phyloP scores from a whole-genome alignment of 169 alveolate species.

The Sarcocystis neurona region DNA sequence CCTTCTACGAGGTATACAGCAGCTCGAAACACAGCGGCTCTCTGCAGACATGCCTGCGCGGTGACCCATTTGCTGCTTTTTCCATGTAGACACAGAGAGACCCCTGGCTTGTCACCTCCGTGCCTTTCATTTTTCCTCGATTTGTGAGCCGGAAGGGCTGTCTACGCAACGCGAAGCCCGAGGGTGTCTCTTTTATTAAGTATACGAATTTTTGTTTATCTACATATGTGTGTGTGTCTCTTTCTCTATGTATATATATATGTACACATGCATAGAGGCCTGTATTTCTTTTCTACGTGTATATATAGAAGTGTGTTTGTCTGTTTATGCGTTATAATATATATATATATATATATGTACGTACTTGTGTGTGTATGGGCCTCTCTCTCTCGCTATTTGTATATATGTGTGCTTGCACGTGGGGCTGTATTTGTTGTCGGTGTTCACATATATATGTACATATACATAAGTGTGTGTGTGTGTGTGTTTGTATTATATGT shows the following conservation, averaged over 20 bases:
- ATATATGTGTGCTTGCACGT: too few species aligned
- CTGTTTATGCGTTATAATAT: not conserved
- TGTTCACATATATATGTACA: not conserved
- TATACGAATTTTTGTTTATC: too few species aligned
- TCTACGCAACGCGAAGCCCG: too few species aligned
- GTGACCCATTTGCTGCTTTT: not conserved
- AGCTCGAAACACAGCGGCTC: too few species aligned
- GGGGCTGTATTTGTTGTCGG: not conserved
- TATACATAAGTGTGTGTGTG: not conserved
- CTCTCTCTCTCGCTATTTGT: not conserved
- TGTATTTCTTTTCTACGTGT: not conserved
- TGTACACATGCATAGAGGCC: too few species aligned
- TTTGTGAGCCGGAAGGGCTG: too few species aligned
- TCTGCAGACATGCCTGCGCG: not conserved
- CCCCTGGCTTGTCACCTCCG: too few species aligned
- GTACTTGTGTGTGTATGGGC: not conserved
- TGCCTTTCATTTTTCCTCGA: too few species aligned
- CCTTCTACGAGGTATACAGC: constrained; percentile 18
- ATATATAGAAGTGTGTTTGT: not conserved
- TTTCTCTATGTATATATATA: too few species aligned
- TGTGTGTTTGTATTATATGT: not conserved
- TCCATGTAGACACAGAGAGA: not conserved
- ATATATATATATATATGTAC: not conserved
- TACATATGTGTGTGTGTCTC: too few species aligned
- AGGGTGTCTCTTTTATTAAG: too few species aligned